Evolutionary conservation across 1,139 yeast genomes (phyloP), one percentile per base, ranked within the genome.

Genomic region (Yamadazyma songkhlaensis): DNA sequence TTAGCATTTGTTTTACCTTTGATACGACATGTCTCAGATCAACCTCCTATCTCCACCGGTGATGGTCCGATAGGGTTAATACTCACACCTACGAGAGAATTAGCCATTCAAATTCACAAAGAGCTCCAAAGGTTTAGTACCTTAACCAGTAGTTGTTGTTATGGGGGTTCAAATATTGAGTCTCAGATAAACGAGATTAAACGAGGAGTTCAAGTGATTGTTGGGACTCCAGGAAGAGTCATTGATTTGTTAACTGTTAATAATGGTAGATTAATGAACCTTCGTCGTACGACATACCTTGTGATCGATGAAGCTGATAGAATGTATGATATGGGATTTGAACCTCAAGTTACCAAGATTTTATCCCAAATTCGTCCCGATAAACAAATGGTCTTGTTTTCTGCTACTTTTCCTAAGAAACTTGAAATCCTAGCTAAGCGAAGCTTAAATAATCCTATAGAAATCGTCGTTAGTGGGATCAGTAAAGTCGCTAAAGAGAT

Each of bases 281-380:
- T 92, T 13, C 65, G 67, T 31, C 64, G 94, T 31, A 79, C 86
- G 3, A 83, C 96, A 0, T 89, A 83, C 57, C 72, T 88, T 13
- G 96, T 90, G 0, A 65, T 94, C 41, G 99, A 94, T 57, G 99
- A 94, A 57, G 97, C 98, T 1, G 99, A 94, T 60, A 67, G 99
- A 49, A 82, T 92, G 86, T 90, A 90, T 64, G 99, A 92, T 60
- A 72, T 92, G 77, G 99, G 99, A 2, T 94, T 94, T 62, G 98
- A 89, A 53, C 98, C 98, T 0, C 99, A 94, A 55, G 90, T 94
- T 3, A 81, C 78, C 51, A 87, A 88, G 52, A 84, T 94, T 22
- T 71, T 89, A 52, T 71, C 77, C 23, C 85, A 85, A 32, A 74
- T 88, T 2, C 71, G 97, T 37, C 95, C 95, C 0, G 96, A 90